Conservation (phyloP, 2,329 filamentous ascomycete genomes). For the Chrysoporthe puriensis region DNA sequence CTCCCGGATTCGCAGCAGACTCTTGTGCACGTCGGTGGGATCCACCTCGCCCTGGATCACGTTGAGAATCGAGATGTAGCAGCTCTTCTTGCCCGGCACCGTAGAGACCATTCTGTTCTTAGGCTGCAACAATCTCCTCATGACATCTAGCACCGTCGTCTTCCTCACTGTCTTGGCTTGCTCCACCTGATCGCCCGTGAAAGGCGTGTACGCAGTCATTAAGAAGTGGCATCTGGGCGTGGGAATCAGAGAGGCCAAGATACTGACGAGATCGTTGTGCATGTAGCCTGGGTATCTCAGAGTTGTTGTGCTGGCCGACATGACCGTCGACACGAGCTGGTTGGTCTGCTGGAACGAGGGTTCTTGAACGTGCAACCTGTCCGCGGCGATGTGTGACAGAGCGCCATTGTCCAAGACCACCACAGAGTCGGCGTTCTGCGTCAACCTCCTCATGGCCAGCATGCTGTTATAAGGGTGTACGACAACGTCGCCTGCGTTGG, state of each 20-base stretch:
- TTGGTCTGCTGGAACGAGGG: slow-evolving; percentile 98
- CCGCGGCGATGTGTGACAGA: slow-evolving; percentile 88
- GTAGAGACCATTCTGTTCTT: slow-evolving; percentile 99
- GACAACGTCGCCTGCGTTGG: slow-evolving; percentile 84
- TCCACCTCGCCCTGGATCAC: slow-evolving; percentile 99
- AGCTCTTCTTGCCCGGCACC: slow-evolving; percentile 92
- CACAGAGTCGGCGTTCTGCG: slow-evolving; percentile 96
- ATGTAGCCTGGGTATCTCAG: slow-evolving; percentile 98
- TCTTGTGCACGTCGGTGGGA: slow-evolving; percentile 98
- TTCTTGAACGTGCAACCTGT: slow-evolving; percentile 91
- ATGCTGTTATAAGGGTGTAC: slow-evolving; percentile 99
- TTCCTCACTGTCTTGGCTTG: slow-evolving; percentile 97
- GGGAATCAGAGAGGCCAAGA: slow-evolving; percentile 92
- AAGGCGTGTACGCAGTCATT: slow-evolving; percentile 97
- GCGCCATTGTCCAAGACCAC: slow-evolving; percentile 97
- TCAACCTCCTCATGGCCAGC: slow-evolving; percentile 85
- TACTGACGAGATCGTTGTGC: slow-evolving; percentile 98
- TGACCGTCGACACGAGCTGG: slow-evolving; percentile 94
- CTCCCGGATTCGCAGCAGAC: slow-evolving; percentile 91
- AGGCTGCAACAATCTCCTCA: slow-evolving; percentile 91
- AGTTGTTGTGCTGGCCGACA: slow-evolving; percentile 97
- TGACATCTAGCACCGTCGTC: slow-evolving; percentile 96
- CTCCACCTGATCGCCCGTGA: slow-evolving; percentile 94
- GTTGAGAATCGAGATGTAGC: slow-evolving; percentile 98
- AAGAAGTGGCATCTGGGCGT: slow-evolving; percentile 97